Conservation (phyloP, 208 protist species). For the Wallacemonas collosoma region DNA sequence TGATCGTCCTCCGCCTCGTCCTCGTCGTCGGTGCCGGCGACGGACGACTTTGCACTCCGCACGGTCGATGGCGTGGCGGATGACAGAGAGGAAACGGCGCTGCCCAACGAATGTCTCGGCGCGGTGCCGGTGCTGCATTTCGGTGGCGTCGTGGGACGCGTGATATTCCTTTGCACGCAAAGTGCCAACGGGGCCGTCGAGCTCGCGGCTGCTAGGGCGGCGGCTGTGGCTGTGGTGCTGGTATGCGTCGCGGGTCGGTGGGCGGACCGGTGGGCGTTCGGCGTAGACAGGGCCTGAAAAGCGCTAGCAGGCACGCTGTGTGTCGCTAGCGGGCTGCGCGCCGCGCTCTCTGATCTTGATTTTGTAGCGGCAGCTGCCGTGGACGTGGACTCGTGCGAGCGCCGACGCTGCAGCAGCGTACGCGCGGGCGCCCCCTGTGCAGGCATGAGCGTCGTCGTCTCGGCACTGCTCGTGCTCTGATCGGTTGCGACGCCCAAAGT, state of each 20-base stretch:
- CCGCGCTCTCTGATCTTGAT: neutral
- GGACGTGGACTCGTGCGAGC: neutral
- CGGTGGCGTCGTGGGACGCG: too few species aligned
- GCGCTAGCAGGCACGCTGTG: neutral
- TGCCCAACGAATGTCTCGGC: too few species aligned
- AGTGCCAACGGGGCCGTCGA: too few species aligned
- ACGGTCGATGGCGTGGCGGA: too few species aligned
- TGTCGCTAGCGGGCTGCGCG: neutral
- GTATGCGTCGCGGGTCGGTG: neutral
- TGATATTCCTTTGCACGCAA: too few species aligned
- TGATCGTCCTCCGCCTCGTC: neutral
- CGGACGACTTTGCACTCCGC: neutral
- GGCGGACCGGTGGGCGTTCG: neutral
- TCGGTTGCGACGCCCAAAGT: too few species aligned
- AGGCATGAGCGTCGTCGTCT: neutral
- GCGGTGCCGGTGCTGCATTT: too few species aligned
- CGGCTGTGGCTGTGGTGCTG: neutral
- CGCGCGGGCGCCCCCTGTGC: conserved; percentile 6
- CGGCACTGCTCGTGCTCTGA: neutral
- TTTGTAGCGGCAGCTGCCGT: neutral
- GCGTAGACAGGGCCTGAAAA: neutral
- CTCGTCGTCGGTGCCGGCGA: conserved; percentile 1
- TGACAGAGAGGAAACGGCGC: too few species aligned
- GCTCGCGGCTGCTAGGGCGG: too few species aligned
- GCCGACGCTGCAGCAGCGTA: neutral